Conservation (phyloP, 2,329 filamentous ascomycete species). For the Paracoccidioides brasiliensis region DNA sequence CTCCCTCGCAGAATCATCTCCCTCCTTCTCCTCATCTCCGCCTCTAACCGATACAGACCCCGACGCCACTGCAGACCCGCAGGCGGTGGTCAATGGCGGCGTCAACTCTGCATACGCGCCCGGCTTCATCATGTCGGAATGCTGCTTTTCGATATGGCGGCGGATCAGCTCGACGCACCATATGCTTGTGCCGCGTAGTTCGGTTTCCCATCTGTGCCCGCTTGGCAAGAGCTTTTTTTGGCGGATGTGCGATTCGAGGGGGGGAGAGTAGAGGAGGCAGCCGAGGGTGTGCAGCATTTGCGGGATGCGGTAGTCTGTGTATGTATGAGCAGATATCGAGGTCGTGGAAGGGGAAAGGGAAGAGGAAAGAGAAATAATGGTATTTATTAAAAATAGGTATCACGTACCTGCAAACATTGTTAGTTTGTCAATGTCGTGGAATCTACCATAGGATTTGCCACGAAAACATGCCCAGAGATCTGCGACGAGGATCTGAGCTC, state of each 20-base stretch:
- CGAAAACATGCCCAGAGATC: conserved; percentile 95
- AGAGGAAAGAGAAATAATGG: neutral
- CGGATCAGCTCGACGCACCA: conserved; percentile 89
- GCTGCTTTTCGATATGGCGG: conserved; percentile 59
- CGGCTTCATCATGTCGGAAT: conserved; percentile 47
- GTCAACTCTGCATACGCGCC: conserved; percentile 5
- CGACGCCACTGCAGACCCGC: conserved; percentile 5
- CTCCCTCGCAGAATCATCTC: conserved; percentile 2
- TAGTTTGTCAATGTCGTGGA: conserved; percentile 83
- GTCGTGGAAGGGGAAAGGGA: neutral
- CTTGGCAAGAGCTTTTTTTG: conserved; percentile 52
- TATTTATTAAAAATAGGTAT: neutral
- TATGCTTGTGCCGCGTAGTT: conserved; percentile 84
- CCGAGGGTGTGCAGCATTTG: conserved; percentile 79
- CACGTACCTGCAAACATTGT: conserved; percentile 76
- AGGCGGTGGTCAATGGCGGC: neutral
- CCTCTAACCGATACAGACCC: conserved; percentile 3
- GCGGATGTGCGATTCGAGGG: conserved; percentile 57
- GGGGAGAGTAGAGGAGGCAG: conserved; percentile 72
- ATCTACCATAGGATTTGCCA: conserved; percentile 63
- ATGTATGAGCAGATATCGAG: neutral
- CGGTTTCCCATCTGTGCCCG: conserved; percentile 69
- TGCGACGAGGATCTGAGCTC: conserved; percentile 89
- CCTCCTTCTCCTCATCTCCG: neutral
- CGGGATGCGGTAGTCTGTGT: conserved; percentile 75